Base-by-base conservation (phyloP, 169 alveolate genomes). In the Besnoitia besnoiti region DNA sequence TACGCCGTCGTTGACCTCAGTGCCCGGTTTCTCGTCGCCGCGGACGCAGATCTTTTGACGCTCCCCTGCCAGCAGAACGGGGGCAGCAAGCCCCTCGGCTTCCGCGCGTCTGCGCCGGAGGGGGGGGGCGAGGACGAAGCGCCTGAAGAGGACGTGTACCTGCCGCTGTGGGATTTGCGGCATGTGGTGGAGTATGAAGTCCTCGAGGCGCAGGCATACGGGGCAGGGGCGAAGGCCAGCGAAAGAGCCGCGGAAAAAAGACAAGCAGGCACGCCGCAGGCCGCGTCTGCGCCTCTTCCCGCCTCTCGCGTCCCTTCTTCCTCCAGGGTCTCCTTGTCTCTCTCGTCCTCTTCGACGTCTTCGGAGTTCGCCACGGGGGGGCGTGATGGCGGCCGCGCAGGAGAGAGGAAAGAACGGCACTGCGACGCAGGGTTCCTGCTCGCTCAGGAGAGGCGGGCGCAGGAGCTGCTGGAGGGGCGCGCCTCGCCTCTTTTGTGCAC, bases 1-100 rank as follows among this genome's bases (percentile, higher is more conserved):
- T 77, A 77, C 55, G 87, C 87, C 40, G 87, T 77, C 42, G 35
- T 77, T 21, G 87, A 77, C 87, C 14, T 77, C 59, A 37, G 47
- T 37, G 87, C 61, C 35, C 10, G 87, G 19, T 77, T 77, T 37
- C 61, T 77, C 87, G 87, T 77, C 19, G 87, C 87, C 30, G 27
- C 55, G 4, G 87, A 77, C 87, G 59, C 37, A 2, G 87, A 77
- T 21, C n/a, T 77, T 37, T 39, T 30, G n/a, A 37, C 21, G 40
- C 87, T 77, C 19, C 87, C 50, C 59, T 27, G 87, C 10, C 61
- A 77, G 10, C 87, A 19, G 37, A 8, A 39, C 37, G 55, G 42
- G 5, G 50, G 33, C 55, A 55, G 61, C 14, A 4, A 35, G 10
- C 16, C n/a, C n/a, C 39, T 19, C 47, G 82, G 46, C 14, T 51